A percentile compares a stretch with the other conserved stretches of the same genome.
These are phyloP conservation scores for Metarhizium rileyi DNA, from an alignment of 2,329 filamentous ascomycete genomes.

Conservation along the genomic window DNA sequence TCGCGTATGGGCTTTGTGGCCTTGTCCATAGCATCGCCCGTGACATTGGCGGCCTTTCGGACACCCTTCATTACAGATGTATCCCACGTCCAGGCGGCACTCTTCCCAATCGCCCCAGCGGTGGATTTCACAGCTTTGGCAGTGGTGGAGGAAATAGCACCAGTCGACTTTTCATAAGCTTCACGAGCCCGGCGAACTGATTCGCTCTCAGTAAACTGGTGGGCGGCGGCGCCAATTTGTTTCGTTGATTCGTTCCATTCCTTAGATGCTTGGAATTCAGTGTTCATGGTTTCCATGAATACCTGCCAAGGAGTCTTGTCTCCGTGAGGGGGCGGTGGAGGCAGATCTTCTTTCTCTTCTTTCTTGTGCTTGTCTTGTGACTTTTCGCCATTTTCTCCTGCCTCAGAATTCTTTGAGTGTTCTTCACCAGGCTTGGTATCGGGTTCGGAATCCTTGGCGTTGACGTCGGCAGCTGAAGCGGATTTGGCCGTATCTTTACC, in stretches of 20 bases:
- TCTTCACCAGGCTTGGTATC: constrained; percentile 29
- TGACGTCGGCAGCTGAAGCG: constrained; percentile 12
- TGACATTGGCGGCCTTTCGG: constrained; percentile 74
- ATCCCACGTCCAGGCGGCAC: constrained; percentile 95
- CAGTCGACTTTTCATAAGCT: constrained; percentile 79
- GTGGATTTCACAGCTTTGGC: constrained; percentile 76
- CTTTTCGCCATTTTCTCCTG: constrained; percentile 33
- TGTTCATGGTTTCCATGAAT: constrained; percentile 91
- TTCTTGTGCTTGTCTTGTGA: constrained; percentile 41
- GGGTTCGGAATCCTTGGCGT: constrained; percentile 28
- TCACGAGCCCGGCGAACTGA: constrained; percentile 76
- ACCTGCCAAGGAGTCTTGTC: constrained; percentile 99
- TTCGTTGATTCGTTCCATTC: constrained; percentile 99
- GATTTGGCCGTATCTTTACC: constrained; percentile 14
- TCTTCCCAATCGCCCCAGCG: constrained; percentile 77
- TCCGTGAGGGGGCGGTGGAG: constrained; percentile 89
- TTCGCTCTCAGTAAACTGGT: constrained; percentile 89
- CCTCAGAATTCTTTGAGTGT: constrained; percentile 32
- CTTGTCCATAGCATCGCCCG: constrained; percentile 82
- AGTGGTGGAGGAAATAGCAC: constrained; percentile 69
- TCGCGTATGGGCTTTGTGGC: constrained; percentile 90
- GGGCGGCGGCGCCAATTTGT: constrained; percentile 76
- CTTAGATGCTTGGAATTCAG: constrained; percentile 91
- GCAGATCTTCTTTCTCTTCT: constrained; percentile 57
- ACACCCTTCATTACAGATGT: constrained; percentile 87